These are phyloP conservation scores for Setaria italica DNA, from an alignment of 202 grass and related monocot species.

Conservation along the genomic window DNA sequence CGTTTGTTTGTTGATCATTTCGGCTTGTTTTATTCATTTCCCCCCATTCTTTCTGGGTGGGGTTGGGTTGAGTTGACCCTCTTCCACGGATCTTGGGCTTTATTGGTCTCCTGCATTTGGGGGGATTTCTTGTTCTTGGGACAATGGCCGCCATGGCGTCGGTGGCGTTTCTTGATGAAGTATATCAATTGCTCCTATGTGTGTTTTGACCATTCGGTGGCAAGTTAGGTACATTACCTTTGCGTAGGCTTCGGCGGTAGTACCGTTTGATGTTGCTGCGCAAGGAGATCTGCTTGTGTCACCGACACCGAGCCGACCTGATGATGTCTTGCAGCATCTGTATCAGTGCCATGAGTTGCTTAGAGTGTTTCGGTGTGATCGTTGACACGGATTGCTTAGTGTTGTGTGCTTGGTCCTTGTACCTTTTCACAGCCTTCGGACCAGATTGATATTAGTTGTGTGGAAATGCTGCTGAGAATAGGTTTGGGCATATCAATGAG, in stretches of 20 bases:
- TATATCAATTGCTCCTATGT: not conserved
- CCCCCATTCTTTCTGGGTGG: not conserved
- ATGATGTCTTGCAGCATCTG: constrained; percentile 10
- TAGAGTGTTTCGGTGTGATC: constrained; percentile 12
- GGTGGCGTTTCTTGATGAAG: constrained; percentile 2
- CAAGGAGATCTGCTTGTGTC: constrained; percentile 45
- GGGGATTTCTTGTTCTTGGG: constrained; percentile 41
- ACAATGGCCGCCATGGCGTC: not conserved
- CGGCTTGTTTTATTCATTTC: not conserved
- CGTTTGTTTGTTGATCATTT: constrained; percentile 1
- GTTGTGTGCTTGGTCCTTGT: not conserved
- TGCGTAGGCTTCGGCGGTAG: not conserved
- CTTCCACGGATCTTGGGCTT: constrained; percentile 31
- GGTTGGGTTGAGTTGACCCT: constrained; percentile 26
- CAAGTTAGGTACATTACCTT: constrained; percentile 33
- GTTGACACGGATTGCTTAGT: not conserved
- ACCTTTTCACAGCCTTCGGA: not conserved
- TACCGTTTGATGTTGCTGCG: not conserved
- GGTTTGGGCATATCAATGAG: not conserved
- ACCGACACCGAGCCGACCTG: constrained; percentile 21
- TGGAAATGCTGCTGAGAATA: not conserved
- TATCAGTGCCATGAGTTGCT: not conserved
- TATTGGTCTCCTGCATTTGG: not conserved
- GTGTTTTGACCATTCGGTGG: constrained; percentile 15
- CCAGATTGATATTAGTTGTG: not conserved